Evolutionary conservation across 2,329 filamentous ascomycete genomes (phyloP).

Genomic region (Lasiodiplodia sp.): DNA sequence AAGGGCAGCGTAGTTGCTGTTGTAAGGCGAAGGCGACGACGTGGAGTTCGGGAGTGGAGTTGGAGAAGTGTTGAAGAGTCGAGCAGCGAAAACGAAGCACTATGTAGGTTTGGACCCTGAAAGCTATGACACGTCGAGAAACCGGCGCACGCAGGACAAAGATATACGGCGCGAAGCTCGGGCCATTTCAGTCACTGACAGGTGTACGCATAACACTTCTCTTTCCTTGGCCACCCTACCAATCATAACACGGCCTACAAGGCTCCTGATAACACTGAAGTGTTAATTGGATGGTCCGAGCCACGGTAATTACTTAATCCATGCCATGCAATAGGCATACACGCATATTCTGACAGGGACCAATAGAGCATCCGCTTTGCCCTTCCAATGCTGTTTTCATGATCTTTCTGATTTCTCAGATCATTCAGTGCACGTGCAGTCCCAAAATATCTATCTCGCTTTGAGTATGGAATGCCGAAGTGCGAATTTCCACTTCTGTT

Average conservation of each 20-base stretch:
- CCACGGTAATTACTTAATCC: too few species aligned
- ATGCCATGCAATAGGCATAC: too few species aligned
- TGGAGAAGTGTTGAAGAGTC: neutral
- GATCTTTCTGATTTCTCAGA: too few species aligned
- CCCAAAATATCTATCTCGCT: too few species aligned
- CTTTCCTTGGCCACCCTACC: neutral
- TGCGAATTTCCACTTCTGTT: too few species aligned
- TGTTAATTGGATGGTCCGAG: too few species aligned
- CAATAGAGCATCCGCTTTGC: too few species aligned
- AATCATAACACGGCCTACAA: fast-evolving
- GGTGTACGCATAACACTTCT: neutral
- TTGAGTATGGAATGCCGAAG: too few species aligned
- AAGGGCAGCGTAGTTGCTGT: neutral
- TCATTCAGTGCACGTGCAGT: too few species aligned
- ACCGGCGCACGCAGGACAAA: neutral
- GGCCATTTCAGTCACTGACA: neutral
- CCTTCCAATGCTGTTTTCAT: too few species aligned
- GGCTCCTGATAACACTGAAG: neutral
- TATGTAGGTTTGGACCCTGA: neutral
- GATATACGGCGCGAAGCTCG: neutral
- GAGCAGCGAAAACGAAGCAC: neutral
- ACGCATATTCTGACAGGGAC: too few species aligned
- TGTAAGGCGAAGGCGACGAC: neutral
- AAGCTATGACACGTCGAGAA: neutral
- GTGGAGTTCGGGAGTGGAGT: neutral